Percentiles rank a stretch among this genome's conserved stretches.
phyloP scores from a whole-genome alignment of 768 basidiomycete species.

The Rhizopogon rudus region DNA sequence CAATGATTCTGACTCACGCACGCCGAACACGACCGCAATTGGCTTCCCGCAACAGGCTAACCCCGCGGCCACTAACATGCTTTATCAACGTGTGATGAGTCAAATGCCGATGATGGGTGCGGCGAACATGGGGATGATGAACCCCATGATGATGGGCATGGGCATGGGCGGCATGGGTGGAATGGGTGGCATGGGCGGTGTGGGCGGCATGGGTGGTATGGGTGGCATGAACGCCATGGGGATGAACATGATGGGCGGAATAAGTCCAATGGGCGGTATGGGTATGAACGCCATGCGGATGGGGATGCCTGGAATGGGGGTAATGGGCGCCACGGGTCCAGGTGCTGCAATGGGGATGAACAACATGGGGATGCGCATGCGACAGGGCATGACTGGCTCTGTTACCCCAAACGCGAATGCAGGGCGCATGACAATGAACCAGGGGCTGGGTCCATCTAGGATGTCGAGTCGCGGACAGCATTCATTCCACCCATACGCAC shows the following conservation, averaged over 20 bases:
- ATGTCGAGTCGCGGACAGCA: constrained; percentile 51
- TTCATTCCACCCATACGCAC: constrained; percentile 62
- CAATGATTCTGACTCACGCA: constrained; percentile 31
- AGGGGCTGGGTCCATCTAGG: constrained; percentile 44
- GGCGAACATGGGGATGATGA: constrained; percentile 48
- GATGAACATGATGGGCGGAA: constrained; percentile 19
- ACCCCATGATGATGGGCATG: constrained; percentile 44
- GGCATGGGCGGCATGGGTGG: constrained; percentile 43
- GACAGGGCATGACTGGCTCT: constrained; percentile 29
- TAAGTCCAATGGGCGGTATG: constrained; percentile 18
- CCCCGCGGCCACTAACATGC: constrained; percentile 25
- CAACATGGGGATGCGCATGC: constrained; percentile 33
- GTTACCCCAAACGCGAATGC: constrained; percentile 24
- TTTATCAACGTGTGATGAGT: constrained; percentile 33
- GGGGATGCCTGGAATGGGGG: constrained; percentile 29
- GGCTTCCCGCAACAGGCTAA: constrained; percentile 33
- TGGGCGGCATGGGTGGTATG: constrained; percentile 18
- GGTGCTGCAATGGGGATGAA: constrained; percentile 31
- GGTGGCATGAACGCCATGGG: constrained; percentile 24
- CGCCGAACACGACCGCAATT: constrained; percentile 27
- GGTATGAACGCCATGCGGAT: constrained; percentile 15
- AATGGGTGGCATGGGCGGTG: constrained; percentile 25
- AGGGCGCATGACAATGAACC: constrained; percentile 36
- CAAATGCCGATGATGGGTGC: constrained; percentile 41
- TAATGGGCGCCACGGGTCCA: constrained; percentile 24